Conservation (phyloP, 2,329 filamentous ascomycete species). For the Colletotrichum graminicola region DNA sequence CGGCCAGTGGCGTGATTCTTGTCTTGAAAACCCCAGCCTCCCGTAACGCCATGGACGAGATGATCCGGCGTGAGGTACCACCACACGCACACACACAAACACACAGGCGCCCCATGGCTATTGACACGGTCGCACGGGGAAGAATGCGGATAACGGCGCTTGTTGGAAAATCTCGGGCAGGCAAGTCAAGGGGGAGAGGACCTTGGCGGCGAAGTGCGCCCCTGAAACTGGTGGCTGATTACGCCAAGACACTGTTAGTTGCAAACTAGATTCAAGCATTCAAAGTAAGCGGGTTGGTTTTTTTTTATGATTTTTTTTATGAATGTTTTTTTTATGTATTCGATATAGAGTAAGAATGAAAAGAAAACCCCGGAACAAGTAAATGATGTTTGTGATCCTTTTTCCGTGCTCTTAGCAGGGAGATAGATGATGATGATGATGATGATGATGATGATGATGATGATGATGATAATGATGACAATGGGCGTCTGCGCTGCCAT, state of each 20-base stretch:
- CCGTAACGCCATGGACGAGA: slow-evolving; percentile 19
- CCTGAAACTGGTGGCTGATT: slow-evolving; percentile 14
- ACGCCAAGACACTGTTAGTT: slow-evolving; percentile 9
- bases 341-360: neutral
- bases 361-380: neutral
- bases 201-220: neutral
- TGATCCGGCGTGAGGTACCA: neutral
- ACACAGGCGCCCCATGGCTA: too few species aligned
- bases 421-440: neutral
- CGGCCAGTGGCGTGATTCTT: slow-evolving; percentile 10
- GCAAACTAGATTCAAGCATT: neutral
- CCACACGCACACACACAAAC: neutral
- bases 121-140: neutral
- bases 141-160: neutral
- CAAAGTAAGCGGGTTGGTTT: neutral
- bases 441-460: too few species aligned
- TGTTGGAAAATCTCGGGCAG: neutral
- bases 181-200: neutral
- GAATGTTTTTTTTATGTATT: slow-evolving; percentile 25
- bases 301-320: slow-evolving; percentile 1
- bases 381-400: slow-evolving; percentile 2
- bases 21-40: slow-evolving; percentile 24
- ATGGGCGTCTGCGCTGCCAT: slow-evolving; percentile 2
- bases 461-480: neutral
- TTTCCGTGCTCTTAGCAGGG: slow-evolving; percentile 30